phyloP scores from a whole-genome alignment of 805 yeast species.

The Wickerhamiella siamensis region DNA sequence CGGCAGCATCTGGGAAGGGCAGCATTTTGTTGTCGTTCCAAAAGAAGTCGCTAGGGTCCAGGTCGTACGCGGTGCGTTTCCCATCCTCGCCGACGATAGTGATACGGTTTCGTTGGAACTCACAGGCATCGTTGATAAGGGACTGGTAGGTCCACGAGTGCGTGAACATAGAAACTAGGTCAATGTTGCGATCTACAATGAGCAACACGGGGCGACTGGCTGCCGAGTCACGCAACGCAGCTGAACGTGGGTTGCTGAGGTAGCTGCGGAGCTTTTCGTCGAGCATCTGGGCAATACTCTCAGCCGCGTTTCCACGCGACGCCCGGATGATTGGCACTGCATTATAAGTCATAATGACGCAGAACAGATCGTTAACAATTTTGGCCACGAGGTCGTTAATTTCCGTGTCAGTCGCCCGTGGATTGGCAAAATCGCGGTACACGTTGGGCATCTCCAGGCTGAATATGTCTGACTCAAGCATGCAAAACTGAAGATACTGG shows the following conservation, averaged over 20 bases:
- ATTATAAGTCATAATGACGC: constrained; percentile 62
- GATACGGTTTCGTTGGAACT: constrained; percentile 69
- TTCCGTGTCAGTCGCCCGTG: constrained; percentile 56
- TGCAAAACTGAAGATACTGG: constrained; percentile 83
- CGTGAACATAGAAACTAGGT: constrained; percentile 82
- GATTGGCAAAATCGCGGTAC: constrained; percentile 56
- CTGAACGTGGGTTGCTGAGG: constrained; percentile 49
- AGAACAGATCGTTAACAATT: constrained; percentile 69
- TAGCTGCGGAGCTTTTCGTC: constrained; percentile 78
- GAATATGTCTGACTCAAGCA: constrained; percentile 84
- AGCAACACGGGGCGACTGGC: constrained; percentile 46
- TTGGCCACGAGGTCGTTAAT: constrained; percentile 54
- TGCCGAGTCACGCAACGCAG: constrained; percentile 12
- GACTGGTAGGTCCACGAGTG: constrained; percentile 98
- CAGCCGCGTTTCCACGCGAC: constrained; percentile 90
- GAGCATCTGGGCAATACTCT: constrained; percentile 73
- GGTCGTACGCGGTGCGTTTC: constrained; percentile 49
- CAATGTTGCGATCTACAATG: constrained; percentile 76
- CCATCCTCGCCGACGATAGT: constrained; percentile 32
- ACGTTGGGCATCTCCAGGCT: constrained; percentile 55
- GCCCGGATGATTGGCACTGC: constrained; percentile 83
- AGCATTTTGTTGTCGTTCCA: constrained; percentile 73
- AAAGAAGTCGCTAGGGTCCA: constrained; percentile 87
- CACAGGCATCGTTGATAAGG: constrained; percentile 84
- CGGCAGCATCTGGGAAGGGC: constrained; percentile 99